These are phyloP conservation scores for Aristolochia fimbriata DNA, from an alignment of 164 flowering plant species.

Conservation along the genomic window DNA sequence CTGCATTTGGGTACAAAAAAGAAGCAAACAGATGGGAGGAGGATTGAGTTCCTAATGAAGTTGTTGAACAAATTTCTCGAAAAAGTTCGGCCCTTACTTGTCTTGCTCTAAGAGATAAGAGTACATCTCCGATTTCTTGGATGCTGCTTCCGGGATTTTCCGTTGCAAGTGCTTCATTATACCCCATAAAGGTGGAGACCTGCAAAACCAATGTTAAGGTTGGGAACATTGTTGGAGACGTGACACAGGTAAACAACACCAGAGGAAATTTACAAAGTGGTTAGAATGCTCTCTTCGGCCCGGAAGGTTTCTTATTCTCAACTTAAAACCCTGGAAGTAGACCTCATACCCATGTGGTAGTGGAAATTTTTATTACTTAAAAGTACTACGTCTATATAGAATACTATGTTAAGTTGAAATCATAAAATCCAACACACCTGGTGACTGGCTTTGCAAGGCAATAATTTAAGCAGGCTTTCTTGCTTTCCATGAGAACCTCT, in stretches of 20 bases:
- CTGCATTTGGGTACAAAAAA: conserved; percentile 23
- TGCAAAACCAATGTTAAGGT: conserved; percentile 13
- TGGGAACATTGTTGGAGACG: neutral
- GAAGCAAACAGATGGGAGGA: neutral
- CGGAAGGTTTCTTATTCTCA: too few species aligned
- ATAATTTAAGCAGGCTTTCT: conserved; percentile 73
- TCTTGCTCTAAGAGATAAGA: conserved; percentile 70
- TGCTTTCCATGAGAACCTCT: conserved; percentile 67
- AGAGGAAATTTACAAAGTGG: neutral
- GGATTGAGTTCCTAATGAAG: too few species aligned
- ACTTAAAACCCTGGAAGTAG: too few species aligned
- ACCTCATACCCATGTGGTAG: too few species aligned
- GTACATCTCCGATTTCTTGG: conserved; percentile 75
- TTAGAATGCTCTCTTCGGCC: too few species aligned
- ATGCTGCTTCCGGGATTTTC: conserved; percentile 75
- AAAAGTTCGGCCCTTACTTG: conserved; percentile 41
- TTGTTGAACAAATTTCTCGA: too few species aligned
- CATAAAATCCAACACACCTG: conserved; percentile 35
- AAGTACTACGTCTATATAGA: too few species aligned
- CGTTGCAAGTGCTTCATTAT: conserved; percentile 71
- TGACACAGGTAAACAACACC: neutral
- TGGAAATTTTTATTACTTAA: too few species aligned
- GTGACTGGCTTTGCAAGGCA: conserved; percentile 78
- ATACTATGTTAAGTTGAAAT: too few species aligned
- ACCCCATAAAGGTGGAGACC: conserved; percentile 83